Conservation (phyloP, 495 filamentous ascomycete genomes). For the Penicillium arizonense region DNA sequence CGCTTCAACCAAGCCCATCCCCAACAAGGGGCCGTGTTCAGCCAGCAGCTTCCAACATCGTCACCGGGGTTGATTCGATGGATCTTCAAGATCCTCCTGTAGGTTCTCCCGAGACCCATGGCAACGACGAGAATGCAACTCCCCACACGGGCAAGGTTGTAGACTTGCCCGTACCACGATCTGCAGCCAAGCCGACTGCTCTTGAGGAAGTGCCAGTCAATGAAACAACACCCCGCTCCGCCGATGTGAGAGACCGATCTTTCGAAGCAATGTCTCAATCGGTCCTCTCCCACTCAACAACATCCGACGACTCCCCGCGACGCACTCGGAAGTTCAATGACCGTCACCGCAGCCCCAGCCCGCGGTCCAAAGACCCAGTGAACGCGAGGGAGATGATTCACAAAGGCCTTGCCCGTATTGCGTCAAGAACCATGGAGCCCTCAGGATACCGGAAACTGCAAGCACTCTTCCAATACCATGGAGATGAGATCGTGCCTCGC, state of each 20-base stretch:
- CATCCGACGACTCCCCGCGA: conserved; percentile 14
- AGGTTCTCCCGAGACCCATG: neutral
- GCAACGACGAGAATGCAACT: conserved; percentile 31
- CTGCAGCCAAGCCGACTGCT: conserved; percentile 23
- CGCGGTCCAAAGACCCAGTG: conserved; percentile 43
- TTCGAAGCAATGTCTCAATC: conserved; percentile 21
- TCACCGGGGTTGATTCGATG: neutral
- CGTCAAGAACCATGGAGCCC: conserved; percentile 70
- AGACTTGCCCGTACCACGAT: conserved; percentile 18
- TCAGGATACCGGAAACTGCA: conserved; percentile 89
- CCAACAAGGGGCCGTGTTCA: conserved; percentile 19
- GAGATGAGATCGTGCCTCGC: conserved; percentile 50
- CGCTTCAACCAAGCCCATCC: conserved; percentile 22
- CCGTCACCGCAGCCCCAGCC: conserved; percentile 34
- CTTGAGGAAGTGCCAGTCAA: conserved; percentile 27
- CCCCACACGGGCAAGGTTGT: conserved; percentile 10
- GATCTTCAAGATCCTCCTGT: conserved; percentile 6
- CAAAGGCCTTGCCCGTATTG: conserved; percentile 75
- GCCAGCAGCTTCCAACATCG: conserved; percentile 7
- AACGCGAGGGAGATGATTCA: conserved; percentile 60
- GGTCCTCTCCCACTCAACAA: conserved; percentile 4
- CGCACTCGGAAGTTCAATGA: conserved; percentile 27
- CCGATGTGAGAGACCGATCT: conserved; percentile 10
- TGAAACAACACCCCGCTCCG: conserved; percentile 10
- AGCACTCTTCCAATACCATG: conserved; percentile 68